phyloP scores from a whole-genome alignment of 2,329 filamentous ascomycete species.

The Pseudogymnoascus sp. region DNA sequence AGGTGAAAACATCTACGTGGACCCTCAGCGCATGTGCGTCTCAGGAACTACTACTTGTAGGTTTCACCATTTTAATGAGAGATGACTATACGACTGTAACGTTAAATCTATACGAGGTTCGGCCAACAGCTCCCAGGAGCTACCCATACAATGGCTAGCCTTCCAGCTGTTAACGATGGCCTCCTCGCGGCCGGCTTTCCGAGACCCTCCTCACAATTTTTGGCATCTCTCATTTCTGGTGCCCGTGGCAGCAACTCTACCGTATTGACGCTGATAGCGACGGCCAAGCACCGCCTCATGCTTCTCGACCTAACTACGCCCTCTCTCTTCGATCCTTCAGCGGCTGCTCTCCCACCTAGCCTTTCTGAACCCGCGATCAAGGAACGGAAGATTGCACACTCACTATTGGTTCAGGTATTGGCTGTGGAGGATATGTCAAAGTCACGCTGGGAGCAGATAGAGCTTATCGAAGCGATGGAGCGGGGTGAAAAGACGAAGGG shows the following conservation, averaged over 20 bases:
- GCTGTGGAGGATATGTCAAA: constrained; percentile 76
- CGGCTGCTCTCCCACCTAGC: constrained; percentile 48
- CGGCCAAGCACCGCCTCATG: constrained; percentile 71
- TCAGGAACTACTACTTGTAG: neutral
- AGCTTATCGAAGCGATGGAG: constrained; percentile 65
- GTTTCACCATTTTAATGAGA: neutral
- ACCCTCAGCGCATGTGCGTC: constrained; percentile 7
- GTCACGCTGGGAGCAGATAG: constrained; percentile 79
- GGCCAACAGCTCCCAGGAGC: neutral
- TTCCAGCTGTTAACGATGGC: constrained; percentile 37
- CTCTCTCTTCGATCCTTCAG: constrained; percentile 37
- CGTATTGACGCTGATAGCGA: constrained; percentile 28
- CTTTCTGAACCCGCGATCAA: constrained; percentile 44
- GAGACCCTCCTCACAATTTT: constrained; percentile 11
- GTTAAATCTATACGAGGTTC: neutral
- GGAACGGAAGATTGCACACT: constrained; percentile 47
- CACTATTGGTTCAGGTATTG: constrained; percentile 71
- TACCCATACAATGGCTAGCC: constrained; percentile 30
- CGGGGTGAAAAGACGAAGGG: constrained; percentile 68
- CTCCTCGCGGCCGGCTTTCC: constrained; percentile 1
- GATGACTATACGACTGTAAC: neutral
- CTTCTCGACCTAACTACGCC: constrained; percentile 65
- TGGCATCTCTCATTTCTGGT: constrained; percentile 45
- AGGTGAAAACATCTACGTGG: neutral
- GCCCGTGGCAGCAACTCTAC: constrained; percentile 20